Evolutionary conservation across 169 alveolate genomes (phyloP).

Genomic region (Perkinsus chesapeaki): DNA sequence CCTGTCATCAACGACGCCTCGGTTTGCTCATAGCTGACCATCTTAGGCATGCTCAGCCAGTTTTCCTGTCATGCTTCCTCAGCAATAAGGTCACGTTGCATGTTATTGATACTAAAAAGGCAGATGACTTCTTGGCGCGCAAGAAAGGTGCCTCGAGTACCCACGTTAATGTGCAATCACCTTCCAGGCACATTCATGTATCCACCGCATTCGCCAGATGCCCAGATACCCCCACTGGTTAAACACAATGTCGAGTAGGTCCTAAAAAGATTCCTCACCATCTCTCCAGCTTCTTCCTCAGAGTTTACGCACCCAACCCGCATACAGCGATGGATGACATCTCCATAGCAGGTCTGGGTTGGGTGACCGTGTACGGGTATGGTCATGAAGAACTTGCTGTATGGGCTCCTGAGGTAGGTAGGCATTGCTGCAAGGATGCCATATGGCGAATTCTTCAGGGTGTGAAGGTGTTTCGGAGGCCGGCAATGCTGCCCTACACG

Average conservation of each 20-base stretch:
- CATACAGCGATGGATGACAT: slow-evolving; percentile 48
- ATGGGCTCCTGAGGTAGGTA: slow-evolving; percentile 39
- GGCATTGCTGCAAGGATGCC: neutral
- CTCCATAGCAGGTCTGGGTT: slow-evolving; percentile 61
- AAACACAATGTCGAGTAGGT: slow-evolving; percentile 26
- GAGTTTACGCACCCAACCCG: neutral
- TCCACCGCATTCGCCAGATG: slow-evolving; percentile 33
- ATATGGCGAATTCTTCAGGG: slow-evolving; percentile 20
- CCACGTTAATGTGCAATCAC: neutral
- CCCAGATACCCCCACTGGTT: slow-evolving; percentile 32
- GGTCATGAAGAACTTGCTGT: slow-evolving; percentile 57
- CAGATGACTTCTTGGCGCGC: slow-evolving; percentile 30
- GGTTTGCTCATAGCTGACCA: slow-evolving; percentile 30
- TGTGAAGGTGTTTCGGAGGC: slow-evolving; percentile 52
- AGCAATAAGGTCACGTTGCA: slow-evolving; percentile 48
- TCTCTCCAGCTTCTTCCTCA: slow-evolving; percentile 17
- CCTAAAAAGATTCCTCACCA: slow-evolving; percentile 5
- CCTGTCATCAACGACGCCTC: neutral
- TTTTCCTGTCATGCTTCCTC: slow-evolving; percentile 40
- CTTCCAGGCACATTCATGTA: slow-evolving; percentile 38
- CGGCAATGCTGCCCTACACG: slow-evolving; percentile 33
- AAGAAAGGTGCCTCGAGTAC: slow-evolving; percentile 23
- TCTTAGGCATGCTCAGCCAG: slow-evolving; percentile 27
- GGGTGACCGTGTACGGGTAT: slow-evolving; percentile 57
- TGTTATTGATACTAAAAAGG: slow-evolving; percentile 40